Conservation (phyloP, 805 yeast genomes). For the Zygosaccharomyces lentus region DNA sequence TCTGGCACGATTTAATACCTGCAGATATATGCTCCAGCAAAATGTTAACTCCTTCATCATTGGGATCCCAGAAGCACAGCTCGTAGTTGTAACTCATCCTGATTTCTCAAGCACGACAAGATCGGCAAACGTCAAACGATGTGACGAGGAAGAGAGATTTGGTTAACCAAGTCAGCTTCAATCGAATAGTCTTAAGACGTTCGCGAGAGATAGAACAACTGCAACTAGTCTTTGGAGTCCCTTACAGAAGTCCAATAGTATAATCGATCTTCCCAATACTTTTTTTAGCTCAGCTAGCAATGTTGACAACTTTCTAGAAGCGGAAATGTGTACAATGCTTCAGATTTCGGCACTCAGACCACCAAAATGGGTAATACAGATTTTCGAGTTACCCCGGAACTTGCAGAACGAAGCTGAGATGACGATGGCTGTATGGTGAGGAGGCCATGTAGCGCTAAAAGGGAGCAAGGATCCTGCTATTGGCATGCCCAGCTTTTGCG, state of each 20-base stretch:
- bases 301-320: neutral
- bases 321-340: neutral
- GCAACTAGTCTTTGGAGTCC: too few relatives aligned
- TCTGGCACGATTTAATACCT: slow-evolving; percentile 28
- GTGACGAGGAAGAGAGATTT: neutral
- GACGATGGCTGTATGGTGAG: too few relatives aligned
- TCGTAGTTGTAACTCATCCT: slow-evolving; percentile 29
- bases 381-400: neutral
- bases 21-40: slow-evolving; percentile 27
- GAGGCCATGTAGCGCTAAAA: too few relatives aligned
- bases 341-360: neutral
- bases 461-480: too few relatives aligned
- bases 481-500: too few relatives aligned
- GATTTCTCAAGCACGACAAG: neutral
- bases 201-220: neutral
- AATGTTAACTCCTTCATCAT: slow-evolving; percentile 31
- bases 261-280: neutral
- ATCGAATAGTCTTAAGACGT: neutral
- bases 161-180: too few relatives aligned
- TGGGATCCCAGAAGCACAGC: slow-evolving; percentile 36
- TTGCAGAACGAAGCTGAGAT: neutral
- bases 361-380: neutral
- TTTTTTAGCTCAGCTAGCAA: neutral
- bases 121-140: neutral
- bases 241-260: too few relatives aligned